Evolutionary conservation across 192 early-diverging fungal species (phyloP).

Genomic region (Backusella tuberculispora): DNA sequence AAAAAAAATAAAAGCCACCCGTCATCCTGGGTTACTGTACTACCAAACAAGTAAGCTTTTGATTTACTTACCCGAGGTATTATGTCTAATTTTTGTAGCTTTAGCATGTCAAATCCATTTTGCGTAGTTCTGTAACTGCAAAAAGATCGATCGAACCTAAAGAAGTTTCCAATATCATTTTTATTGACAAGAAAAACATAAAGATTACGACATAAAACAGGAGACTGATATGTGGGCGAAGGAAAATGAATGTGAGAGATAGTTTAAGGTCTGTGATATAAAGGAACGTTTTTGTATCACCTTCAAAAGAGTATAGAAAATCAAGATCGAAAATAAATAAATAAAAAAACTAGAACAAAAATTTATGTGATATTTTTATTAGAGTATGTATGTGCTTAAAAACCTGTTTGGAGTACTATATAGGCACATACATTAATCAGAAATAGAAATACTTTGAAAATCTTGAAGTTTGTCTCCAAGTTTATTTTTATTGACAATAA

Average conservation of each 20-base stretch:
- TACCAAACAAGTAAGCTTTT: background rate
- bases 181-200: background rate
- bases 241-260: background rate
- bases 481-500: conserved; percentile 14
- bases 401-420: background rate
- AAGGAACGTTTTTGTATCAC: background rate
- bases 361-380: background rate
- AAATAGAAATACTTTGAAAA: background rate
- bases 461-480: background rate
- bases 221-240: background rate
- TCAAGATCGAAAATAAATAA: background rate
- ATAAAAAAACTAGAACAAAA: background rate
- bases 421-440: background rate
- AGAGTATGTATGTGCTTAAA: background rate
- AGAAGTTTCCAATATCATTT: background rate
- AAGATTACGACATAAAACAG: background rate
- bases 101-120: background rate
- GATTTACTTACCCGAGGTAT: background rate
- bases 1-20: background rate
- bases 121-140: background rate
- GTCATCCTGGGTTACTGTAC: background rate
- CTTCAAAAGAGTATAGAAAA: background rate
- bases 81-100: background rate
- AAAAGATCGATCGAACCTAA: background rate
- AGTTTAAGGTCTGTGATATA: background rate